Evolutionary conservation across 352 stramenopile species (phyloP).

Genomic region (Pythium sp.): DNA sequence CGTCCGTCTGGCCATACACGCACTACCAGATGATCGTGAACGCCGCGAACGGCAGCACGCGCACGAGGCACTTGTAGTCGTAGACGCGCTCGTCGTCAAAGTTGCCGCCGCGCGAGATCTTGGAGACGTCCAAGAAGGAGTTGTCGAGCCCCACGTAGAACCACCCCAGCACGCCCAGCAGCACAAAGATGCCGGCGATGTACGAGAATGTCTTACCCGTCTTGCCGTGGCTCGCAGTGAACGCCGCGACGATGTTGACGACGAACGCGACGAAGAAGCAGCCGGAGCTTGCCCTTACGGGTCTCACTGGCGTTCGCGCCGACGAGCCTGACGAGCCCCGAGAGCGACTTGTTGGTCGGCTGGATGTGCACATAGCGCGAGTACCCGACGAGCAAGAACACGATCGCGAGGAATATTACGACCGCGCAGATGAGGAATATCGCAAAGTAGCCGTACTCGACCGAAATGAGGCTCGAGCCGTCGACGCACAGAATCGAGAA

Average conservation of each 20-base stretch:
- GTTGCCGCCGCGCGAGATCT: too few relatives aligned
- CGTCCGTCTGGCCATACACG: too few relatives aligned
- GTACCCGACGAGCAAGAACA: slow-evolving; percentile 36
- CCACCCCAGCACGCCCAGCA: too few relatives aligned
- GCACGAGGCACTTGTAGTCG: too few relatives aligned
- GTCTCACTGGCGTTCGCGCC: slow-evolving; percentile 25
- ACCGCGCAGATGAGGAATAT: slow-evolving; percentile 56
- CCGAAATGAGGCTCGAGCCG: slow-evolving; percentile 53
- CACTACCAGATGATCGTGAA: too few relatives aligned
- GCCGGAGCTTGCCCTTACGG: slow-evolving; percentile 29
- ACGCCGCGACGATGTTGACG: slow-evolving; percentile 54
- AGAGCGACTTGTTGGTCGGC: slow-evolving; percentile 38
- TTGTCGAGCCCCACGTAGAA: too few relatives aligned
- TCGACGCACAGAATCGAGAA: slow-evolving; percentile 77
- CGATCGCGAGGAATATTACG: slow-evolving; percentile 7
- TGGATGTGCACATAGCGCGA: slow-evolving; percentile 51
- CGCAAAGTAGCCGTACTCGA: slow-evolving; percentile 77
- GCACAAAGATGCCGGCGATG: slow-evolving; percentile 6
- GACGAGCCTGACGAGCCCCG: slow-evolving; percentile 40
- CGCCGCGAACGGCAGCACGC: too few relatives aligned
- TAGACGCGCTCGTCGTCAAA: too few relatives aligned
- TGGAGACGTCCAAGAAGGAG: too few relatives aligned
- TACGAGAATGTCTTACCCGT: slow-evolving; percentile 42
- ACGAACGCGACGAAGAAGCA: too few relatives aligned
- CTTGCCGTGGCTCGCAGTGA: slow-evolving; percentile 23